Percentiles rank a stretch among this genome's conserved stretches.
phyloP scores from a whole-genome alignment of 331 rosid genomes.

The Pyracantha coccinea region DNA sequence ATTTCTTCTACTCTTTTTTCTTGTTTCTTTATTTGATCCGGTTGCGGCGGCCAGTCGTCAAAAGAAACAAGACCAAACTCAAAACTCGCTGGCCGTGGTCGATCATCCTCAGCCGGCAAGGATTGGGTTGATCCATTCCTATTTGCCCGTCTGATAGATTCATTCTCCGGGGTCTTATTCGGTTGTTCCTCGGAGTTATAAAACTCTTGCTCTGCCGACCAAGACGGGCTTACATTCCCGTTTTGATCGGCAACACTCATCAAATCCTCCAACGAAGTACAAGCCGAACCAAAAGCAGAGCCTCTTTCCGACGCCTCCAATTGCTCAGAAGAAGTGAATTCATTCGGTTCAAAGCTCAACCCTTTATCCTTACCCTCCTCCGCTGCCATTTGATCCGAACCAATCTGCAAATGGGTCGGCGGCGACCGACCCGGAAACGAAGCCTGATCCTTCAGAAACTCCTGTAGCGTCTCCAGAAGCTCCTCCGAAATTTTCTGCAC shows the following conservation, averaged over 20 bases:
- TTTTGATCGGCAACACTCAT: slow-evolving; percentile 23
- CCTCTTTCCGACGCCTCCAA: slow-evolving; percentile 25
- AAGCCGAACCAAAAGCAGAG: slow-evolving; percentile 30
- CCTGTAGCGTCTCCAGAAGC: slow-evolving; percentile 60
- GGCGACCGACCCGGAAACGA: slow-evolving; percentile 28
- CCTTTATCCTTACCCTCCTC: background rate
- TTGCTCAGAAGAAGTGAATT: background rate
- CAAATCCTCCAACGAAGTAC: slow-evolving; percentile 58
- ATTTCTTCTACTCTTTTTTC: background rate
- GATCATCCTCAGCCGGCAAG: background rate
- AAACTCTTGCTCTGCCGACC: slow-evolving; percentile 21
- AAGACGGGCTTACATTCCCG: slow-evolving; percentile 15
- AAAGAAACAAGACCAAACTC: slow-evolving; percentile 11
- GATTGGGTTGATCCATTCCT: slow-evolving; percentile 19
- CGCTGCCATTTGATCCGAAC: background rate
- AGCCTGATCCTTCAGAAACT: slow-evolving; percentile 69
- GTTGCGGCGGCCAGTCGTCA: slow-evolving; percentile 9
- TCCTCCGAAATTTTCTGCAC: slow-evolving; percentile 68
- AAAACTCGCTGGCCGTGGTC: background rate
- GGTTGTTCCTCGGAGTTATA: slow-evolving; percentile 15
- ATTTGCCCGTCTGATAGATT: background rate
- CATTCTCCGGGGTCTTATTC: slow-evolving; percentile 11
- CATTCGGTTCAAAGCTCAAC: background rate
- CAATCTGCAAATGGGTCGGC: background rate
- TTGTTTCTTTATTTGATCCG: background rate